Conservation (phyloP, 1,139 yeast genomes). For the Candida neerlandica region DNA sequence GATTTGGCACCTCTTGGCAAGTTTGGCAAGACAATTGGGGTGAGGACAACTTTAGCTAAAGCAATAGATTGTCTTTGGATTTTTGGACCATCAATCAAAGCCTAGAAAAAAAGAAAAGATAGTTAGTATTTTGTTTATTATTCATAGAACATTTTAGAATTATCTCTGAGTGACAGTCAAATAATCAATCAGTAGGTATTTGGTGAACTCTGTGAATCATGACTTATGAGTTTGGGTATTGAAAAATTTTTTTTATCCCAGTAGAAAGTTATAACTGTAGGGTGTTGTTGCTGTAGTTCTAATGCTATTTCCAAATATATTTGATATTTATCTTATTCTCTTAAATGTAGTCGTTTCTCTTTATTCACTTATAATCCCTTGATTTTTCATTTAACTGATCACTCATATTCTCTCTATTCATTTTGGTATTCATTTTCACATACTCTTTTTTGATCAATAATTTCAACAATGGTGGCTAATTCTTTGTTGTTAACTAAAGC, state of each 20-base stretch:
- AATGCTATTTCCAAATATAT: neutral
- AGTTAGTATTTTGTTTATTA: slow-evolving; percentile 31
- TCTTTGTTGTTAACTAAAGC: slow-evolving; percentile 84
- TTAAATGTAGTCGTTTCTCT: neutral
- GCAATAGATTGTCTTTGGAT: slow-evolving; percentile 91
- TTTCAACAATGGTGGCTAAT: slow-evolving; percentile 94
- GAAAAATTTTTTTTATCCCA: no score
- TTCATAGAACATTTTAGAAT: neutral
- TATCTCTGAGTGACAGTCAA: neutral
- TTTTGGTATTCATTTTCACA: slow-evolving; percentile 34
- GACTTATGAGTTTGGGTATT: no score
- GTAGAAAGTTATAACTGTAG: no score
- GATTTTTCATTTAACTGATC: neutral
- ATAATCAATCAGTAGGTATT: no score
- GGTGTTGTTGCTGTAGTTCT: neutral
- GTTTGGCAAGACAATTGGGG: slow-evolving; percentile 82
- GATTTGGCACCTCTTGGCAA: slow-evolving; percentile 96
- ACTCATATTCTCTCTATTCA: neutral
- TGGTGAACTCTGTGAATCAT: no score
- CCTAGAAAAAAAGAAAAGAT: slow-evolving; percentile 44
- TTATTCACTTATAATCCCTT: neutral
- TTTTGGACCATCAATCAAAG: slow-evolving; percentile 95
- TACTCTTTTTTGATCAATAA: slow-evolving; percentile 99
- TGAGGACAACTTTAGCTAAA: slow-evolving; percentile 86
- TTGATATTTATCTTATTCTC: neutral